phyloP scores from a whole-genome alignment of 805 yeast genomes.

The Pichia paraexigua region DNA sequence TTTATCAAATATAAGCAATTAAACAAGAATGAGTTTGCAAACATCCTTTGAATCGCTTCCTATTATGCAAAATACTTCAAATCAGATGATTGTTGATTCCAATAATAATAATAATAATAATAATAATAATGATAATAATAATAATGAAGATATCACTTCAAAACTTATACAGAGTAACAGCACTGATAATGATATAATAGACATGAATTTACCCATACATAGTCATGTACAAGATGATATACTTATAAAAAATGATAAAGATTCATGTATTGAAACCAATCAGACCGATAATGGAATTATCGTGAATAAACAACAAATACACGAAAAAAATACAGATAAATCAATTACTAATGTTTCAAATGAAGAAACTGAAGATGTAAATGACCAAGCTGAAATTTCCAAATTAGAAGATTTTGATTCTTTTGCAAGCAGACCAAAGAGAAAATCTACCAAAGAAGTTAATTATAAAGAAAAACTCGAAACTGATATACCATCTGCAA shows the following conservation, averaged over 20 bases:
- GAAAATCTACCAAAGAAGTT: conserved; percentile 26
- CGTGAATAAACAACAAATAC: background rate
- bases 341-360: background rate
- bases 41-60: background rate
- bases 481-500: conserved; percentile 15
- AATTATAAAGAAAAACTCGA: conserved; percentile 30
- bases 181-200: background rate
- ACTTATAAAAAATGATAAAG: background rate
- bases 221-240: background rate
- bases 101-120: background rate
- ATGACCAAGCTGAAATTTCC: background rate
- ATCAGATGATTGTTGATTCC: background rate
- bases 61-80: background rate
- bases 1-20: background rate
- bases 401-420: background rate
- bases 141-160: too few species aligned
- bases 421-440: conserved; percentile 21
- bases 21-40: background rate
- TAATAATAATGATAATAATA: background rate
- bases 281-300: background rate
- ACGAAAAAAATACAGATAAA: background rate
- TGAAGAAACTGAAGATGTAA: background rate
- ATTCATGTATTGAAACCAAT: background rate
- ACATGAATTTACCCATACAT: background rate
- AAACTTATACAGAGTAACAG: background rate